Evolutionary conservation across 805 yeast species (phyloP), one percentile per base, ranked within the genome.

Genomic region (Starmerella sp.): DNA sequence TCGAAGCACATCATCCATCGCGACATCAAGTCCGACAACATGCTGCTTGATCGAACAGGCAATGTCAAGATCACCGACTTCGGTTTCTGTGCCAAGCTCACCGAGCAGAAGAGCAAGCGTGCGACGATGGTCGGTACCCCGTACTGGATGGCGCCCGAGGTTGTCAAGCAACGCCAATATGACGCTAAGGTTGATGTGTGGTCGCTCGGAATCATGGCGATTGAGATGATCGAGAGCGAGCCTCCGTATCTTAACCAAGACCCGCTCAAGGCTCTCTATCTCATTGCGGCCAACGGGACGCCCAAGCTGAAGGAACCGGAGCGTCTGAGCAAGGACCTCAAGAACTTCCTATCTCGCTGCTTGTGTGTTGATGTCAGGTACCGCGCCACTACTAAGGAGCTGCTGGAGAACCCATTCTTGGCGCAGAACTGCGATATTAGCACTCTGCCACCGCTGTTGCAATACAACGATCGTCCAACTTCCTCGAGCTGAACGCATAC

Each of bases 21-120:
- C 61, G 99, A 93, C 69, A 95, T 93, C 66, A 93, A 93, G 70
- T 88, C 96, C 1, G 99, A 95, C 61, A 93, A 93, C 69, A 95
- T 93, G 48, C 73, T 93, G 53, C 72, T 93, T 50, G 91, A 90
- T 60, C 78, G 83, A 39, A 75, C 76, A 44, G 96, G 96, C 11
- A 82, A 84, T 54, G 95, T 93, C 53, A 95, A 93, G 71, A 81
- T 93, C 55, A 95, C 98, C 1, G 99, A 93, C 73, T 93, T 93
- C 69, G 91, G 83, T 0, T 86, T 85, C 63, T 86, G 87, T 69
- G 93, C 93, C 15, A 84, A 84, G 65, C 77, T 84, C 59, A 85
- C 85, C 22, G 89, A 82, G 62, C 80, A 80, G 64, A 75, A 84
- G 52, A 76, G 79, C 57, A 84, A 84, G 70, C 76, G 93, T 57